Evolutionary conservation across 129 eudicot species (phyloP), one percentile per base, ranked within the genome.

Genomic region (Glebionis coronaria): DNA sequence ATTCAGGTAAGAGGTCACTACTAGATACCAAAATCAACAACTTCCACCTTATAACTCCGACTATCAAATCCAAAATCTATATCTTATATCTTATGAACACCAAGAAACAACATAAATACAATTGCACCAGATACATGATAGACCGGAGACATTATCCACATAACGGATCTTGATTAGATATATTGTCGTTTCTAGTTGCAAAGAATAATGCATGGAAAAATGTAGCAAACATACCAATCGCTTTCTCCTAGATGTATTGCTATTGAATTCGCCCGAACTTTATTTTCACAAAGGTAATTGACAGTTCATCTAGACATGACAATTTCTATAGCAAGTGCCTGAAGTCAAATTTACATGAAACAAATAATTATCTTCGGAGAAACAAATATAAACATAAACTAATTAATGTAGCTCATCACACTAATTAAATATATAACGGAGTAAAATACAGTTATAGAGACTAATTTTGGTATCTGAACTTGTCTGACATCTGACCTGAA

Each of bases 221-320:
- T 25, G 28, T 25, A 25, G 3, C 2, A 25, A 25, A 13, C 76
- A 6, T 92, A 92, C 98, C 98, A 74, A 92, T n/a, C 98, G 65
- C 98, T 92, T 83, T 92, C 98, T 38, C 98, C 98, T 23, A 92
- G 89, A 85, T 92, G 98, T 96, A 92, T 92, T 40, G 98, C 88
- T 81, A 92, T 88, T 9, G 98, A 92, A 79, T 92, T 92, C 76
- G 88, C 72, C 70, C 88, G 98, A n/a, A 96, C 98, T 82, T 88
- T 92, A 78, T 92, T 92, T 78, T 92, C 98, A 68, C 88, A 79
- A 47, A 88, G 91, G 53, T 96, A 96, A 72, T 92, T 88, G 78
- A 92, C 96, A 72, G 96, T 88, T 79, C 74, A 79, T 51, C 95
- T 88, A 49, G 98, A 92, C 59, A 77, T 78, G 87, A 92, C 94